Evolutionary conservation across 2,329 filamentous ascomycete genomes (phyloP).

Genomic region (Penicillium digitatum): DNA sequence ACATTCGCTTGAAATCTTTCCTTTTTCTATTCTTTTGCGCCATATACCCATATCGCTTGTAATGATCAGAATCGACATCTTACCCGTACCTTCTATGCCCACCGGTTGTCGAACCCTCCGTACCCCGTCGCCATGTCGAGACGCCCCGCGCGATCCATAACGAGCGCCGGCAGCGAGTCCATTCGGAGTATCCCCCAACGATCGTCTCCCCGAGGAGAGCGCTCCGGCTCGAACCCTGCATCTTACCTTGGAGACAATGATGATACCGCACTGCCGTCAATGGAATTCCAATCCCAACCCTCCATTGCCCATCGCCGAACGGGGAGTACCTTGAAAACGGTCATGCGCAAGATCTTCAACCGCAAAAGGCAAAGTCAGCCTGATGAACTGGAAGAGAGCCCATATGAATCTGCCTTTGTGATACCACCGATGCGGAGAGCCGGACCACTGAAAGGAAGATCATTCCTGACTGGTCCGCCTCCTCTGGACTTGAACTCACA

Average conservation of each 20-base stretch:
- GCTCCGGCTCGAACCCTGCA: constrained; percentile 16
- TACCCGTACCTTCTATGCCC: not conserved
- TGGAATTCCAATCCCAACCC: constrained; percentile 25
- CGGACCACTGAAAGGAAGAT: constrained; percentile 16
- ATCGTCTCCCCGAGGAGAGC: constrained; percentile 15
- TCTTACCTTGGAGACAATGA: constrained; percentile 14
- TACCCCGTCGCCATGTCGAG: constrained; percentile 14
- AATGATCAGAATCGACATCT: constrained; percentile 14
- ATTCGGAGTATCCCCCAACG: constrained; percentile 5
- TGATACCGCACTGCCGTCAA: constrained; percentile 33
- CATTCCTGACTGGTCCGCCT: constrained; percentile 23
- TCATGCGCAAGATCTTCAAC: constrained; percentile 46
- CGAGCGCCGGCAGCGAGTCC: constrained; percentile 22
- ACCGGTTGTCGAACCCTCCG: not conserved
- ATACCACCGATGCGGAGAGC: constrained; percentile 10
- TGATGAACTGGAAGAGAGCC: constrained; percentile 28
- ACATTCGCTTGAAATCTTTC: constrained; percentile 13
- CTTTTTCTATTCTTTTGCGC: not conserved
- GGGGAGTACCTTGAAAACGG: constrained; percentile 41
- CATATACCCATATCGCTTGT: constrained; percentile 20
- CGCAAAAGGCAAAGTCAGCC: constrained; percentile 36
- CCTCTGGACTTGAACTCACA: constrained; percentile 27
- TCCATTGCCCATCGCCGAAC: constrained; percentile 37
- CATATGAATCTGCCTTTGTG: constrained; percentile 18
- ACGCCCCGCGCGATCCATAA: constrained; percentile 14